Percentiles rank a stretch among this genome's conserved stretches.
Evolutionary conservation across 345 rosid genomes (phyloP).

Genomic region (Crucihimalaya himalaica): DNA sequence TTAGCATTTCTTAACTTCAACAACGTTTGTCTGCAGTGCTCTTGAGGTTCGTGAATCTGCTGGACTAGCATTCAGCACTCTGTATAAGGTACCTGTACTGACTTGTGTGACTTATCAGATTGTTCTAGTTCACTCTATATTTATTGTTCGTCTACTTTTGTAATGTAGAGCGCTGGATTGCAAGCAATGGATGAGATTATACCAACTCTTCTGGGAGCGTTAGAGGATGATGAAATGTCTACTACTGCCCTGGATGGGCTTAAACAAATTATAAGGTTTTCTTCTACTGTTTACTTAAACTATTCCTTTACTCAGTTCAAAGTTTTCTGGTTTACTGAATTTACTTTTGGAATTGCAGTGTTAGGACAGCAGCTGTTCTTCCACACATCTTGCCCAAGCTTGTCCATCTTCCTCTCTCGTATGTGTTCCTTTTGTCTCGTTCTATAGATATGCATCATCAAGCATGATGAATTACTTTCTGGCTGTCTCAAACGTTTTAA

Average conservation of each 20-base stretch:
- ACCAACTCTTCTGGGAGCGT: slow-evolving; percentile 88
- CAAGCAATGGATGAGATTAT: slow-evolving; percentile 99
- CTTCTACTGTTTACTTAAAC: slow-evolving; percentile 8
- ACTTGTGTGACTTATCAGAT: slow-evolving; percentile 14
- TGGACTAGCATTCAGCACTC: slow-evolving; percentile 94
- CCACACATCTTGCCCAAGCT: slow-evolving; percentile 98
- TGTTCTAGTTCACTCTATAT: not conserved
- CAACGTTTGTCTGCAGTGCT: slow-evolving; percentile 45
- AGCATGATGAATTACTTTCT: slow-evolving; percentile 6
- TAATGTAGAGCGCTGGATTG: slow-evolving; percentile 89
- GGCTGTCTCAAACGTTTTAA: slow-evolving; percentile 5
- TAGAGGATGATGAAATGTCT: slow-evolving; percentile 90
- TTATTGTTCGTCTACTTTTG: not conserved
- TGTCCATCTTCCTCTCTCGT: slow-evolving; percentile 90
- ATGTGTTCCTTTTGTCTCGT: slow-evolving; percentile 45
- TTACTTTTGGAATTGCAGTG: slow-evolving; percentile 56
- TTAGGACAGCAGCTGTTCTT: slow-evolving; percentile 93
- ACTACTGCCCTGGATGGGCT: slow-evolving; percentile 96
- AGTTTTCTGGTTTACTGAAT: slow-evolving; percentile 28
- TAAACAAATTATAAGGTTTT: slow-evolving; percentile 88
- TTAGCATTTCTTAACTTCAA: slow-evolving; percentile 4
- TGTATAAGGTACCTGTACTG: slow-evolving; percentile 71
- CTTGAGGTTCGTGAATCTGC: slow-evolving; percentile 98
- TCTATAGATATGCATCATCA: slow-evolving; percentile 11
- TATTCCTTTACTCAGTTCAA: slow-evolving; percentile 3